Percentiles rank a stretch among this genome's conserved stretches.
phyloP scores from a whole-genome alignment of 495 filamentous ascomycete species.

The Hypoxylon trugodes region DNA sequence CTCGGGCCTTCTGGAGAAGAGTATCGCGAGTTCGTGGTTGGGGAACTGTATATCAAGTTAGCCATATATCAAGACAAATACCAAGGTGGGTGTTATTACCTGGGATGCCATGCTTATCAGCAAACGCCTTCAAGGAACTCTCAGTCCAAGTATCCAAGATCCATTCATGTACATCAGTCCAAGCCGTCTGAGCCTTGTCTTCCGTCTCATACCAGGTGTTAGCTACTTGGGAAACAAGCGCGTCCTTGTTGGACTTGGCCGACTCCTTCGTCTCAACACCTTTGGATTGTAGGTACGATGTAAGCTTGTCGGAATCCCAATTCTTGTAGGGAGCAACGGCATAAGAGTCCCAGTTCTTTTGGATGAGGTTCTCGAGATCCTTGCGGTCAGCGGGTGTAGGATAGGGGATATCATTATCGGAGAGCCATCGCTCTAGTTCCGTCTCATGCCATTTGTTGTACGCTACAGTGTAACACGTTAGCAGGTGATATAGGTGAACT shows the following conservation, averaged over 20 bases:
- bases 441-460: conserved; percentile 99
- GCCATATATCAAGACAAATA: background rate
- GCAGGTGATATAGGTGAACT: background rate
- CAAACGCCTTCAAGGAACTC: conserved; percentile 85
- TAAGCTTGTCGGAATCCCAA: conserved; percentile 74
- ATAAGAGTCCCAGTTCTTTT: conserved; percentile 84
- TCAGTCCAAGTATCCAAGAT: conserved; percentile 86
- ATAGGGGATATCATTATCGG: conserved; percentile 90
- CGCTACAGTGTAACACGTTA: conserved; percentile 58
- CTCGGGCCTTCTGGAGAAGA: conserved; percentile 77
- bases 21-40: conserved; percentile 87
- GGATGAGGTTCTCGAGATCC: conserved; percentile 82
- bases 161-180: conserved; percentile 82
- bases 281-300: conserved; percentile 69
- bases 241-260: conserved; percentile 69
- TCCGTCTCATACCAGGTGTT: conserved; percentile 77
- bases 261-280: conserved; percentile 72
- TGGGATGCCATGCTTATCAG: conserved; percentile 87
- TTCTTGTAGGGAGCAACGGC: conserved; percentile 72
- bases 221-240: conserved; percentile 73
- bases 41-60: conserved; percentile 54
- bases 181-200: conserved; percentile 74
- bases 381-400: conserved; percentile 85
- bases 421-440: conserved; percentile 96
- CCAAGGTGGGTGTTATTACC: conserved; percentile 44